Conservation (phyloP, 2,329 filamentous ascomycete genomes). For the Elsinoe arachidis region DNA sequence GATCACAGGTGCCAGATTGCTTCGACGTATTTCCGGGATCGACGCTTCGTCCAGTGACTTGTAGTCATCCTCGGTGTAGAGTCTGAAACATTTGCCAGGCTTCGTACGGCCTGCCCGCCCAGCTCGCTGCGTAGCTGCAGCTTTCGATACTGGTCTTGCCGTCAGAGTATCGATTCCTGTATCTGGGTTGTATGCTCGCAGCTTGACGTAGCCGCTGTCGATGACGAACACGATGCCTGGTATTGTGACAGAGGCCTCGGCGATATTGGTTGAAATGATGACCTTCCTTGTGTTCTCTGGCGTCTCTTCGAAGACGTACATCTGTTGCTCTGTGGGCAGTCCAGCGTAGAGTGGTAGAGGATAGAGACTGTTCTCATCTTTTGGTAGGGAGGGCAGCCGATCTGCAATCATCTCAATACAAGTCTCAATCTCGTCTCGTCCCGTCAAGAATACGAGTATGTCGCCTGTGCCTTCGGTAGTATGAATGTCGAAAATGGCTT, state of each 20-base stretch:
- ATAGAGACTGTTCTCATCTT: conserved; percentile 52
- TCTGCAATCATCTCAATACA: conserved; percentile 73
- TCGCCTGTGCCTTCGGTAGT: conserved; percentile 71
- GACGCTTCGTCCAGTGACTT: conserved; percentile 60
- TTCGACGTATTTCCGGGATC: conserved; percentile 83
- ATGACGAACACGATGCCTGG: conserved; percentile 85
- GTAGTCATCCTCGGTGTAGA: conserved; percentile 75
- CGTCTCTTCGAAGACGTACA: conserved; percentile 84
- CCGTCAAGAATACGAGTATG: conserved; percentile 84
- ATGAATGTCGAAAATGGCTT: conserved; percentile 83
- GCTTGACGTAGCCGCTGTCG: conserved; percentile 84
- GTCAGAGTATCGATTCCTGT: conserved; percentile 86
- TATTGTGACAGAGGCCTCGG: conserved; percentile 92
- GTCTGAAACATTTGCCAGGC: conserved; percentile 85
- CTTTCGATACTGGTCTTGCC: conserved; percentile 74
- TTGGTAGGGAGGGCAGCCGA: conserved; percentile 54
- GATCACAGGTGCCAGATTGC: conserved; percentile 78
- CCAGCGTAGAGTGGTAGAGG: conserved; percentile 82
- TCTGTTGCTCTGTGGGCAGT: conserved; percentile 80
- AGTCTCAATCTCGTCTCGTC: conserved; percentile 83
- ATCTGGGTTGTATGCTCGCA: conserved; percentile 72
- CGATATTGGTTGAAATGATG: conserved; percentile 90
- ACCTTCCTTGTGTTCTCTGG: conserved; percentile 80
- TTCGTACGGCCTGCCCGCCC: conserved; percentile 83
- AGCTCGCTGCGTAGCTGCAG: conserved; percentile 83